Base-by-base conservation (phyloP, 1,284 basidiomycete species). In the Fistulina hepatica region DNA sequence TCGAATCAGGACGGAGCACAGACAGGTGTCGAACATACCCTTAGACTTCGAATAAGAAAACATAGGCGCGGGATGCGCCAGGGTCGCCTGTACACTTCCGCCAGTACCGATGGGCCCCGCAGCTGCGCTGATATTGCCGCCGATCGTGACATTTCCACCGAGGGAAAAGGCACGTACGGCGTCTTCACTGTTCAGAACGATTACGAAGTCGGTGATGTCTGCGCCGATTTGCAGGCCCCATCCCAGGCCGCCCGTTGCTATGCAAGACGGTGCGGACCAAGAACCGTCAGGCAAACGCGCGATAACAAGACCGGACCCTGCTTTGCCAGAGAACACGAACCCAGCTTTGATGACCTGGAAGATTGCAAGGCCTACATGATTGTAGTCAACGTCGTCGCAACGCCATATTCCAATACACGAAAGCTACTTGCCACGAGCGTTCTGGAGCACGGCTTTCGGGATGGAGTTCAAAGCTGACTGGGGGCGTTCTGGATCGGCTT, bases 261-360 rank as follows among this genome's bases (percentile, higher is more conserved):
- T 95, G 62, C 93, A 97, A 30, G 84, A 91, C 0, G 94, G 94
- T 1, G 93, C 93, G 33, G 86, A 92, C 94, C 94, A 97, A 15
- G 86, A 92, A 44, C 94, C 95, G 54, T 97, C 93, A 4, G 88
- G 85, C 24, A 97, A 74, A 12, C 95, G 80, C 8, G 94, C 89
- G 51, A 97, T 84, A 55, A 98, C 92, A 42, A 98, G 63, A 7
- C 94, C 94, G 1, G 86, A 91, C 24, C 94, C 94, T 2, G 89
- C 91, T 61, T 93, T 94, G 36, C 91, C 94, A 7, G 88, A 92
- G 70, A 97, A 95, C 40, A 97, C 78, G 64, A 97, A 97, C 2
- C 93, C 92, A 5, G 89, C 90, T 58, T 89, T 88, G 57, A 97
- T 63, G 19, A 97, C 90, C 49, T 91, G 90, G 71, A 97, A 97